Conservation (phyloP, 306 rosid species). For the Hippophae gyantsensis region DNA sequence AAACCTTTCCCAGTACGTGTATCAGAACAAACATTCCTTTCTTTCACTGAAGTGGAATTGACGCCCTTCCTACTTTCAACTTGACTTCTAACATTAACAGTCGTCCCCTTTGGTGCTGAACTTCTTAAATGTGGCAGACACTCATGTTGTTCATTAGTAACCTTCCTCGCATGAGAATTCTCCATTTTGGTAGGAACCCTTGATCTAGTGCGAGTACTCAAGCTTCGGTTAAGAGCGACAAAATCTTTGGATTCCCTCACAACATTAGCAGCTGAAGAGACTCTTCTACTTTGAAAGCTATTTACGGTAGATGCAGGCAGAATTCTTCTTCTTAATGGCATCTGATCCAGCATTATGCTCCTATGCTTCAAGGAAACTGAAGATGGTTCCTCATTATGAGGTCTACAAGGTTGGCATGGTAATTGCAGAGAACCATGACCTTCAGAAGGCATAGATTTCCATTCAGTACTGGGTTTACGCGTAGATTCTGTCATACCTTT, state of each 20-base stretch:
- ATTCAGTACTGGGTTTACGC: slow-evolving; percentile 25
- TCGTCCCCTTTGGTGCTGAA: slow-evolving; percentile 55
- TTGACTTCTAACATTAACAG: slow-evolving; percentile 24
- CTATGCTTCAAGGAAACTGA: slow-evolving; percentile 30
- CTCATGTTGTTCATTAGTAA: slow-evolving; percentile 33
- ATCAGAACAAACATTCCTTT: slow-evolving; percentile 25
- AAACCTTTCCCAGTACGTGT: slow-evolving; percentile 27
- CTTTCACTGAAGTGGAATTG: slow-evolving; percentile 31
- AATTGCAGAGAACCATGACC: slow-evolving; percentile 36
- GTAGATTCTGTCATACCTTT: slow-evolving; percentile 6
- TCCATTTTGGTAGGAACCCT: slow-evolving; percentile 38
- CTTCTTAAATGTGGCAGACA: slow-evolving; percentile 36
- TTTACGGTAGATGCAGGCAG: slow-evolving; percentile 32
- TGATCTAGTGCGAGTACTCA: slow-evolving; percentile 36
- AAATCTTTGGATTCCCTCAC: slow-evolving; percentile 49
- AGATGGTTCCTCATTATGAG: slow-evolving; percentile 28
- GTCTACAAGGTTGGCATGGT: slow-evolving; percentile 30
- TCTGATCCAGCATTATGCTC: slow-evolving; percentile 35
- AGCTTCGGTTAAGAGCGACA: slow-evolving; percentile 59
- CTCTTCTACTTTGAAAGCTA: slow-evolving; percentile 38
- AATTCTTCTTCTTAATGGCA: slow-evolving; percentile 23
- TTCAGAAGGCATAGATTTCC: slow-evolving; percentile 25
- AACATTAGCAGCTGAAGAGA: slow-evolving; percentile 34
- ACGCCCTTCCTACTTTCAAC: slow-evolving; percentile 27
- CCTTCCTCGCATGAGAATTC: slow-evolving; percentile 40